Evolutionary conservation across 208 protist genomes (phyloP).

Genomic region (Leishmania gerbilli): DNA sequence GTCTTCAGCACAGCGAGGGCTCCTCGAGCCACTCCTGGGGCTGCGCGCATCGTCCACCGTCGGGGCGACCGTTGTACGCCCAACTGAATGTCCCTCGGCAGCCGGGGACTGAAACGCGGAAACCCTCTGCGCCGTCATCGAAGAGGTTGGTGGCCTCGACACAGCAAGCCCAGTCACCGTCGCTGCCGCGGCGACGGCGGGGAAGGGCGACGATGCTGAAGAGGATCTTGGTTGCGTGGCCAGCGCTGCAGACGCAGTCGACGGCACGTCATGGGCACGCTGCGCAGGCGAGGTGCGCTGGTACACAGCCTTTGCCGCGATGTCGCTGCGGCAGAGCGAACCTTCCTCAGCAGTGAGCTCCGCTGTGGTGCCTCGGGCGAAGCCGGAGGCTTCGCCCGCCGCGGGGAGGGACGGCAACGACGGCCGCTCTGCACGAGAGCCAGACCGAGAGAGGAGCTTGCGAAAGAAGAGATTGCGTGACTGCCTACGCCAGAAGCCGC

Average conservation of each 20-base stretch:
- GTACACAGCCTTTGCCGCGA: not conserved
- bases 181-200: not conserved
- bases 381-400: not conserved
- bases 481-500: not conserved
- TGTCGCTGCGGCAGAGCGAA: not conserved
- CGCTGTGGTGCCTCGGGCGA: not conserved
- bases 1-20: not conserved
- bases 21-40: not conserved
- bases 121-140: not conserved
- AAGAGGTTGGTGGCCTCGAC: not conserved
- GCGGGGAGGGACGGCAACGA: not conserved
- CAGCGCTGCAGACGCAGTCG: not conserved
- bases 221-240: not conserved
- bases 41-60: not conserved
- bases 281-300: not conserved
- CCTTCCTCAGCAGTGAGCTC: not conserved
- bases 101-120: not conserved
- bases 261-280: not conserved
- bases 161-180: not conserved
- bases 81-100: not conserved
- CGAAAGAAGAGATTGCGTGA: conserved; percentile 1
- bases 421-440: not conserved
- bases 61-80: not conserved
- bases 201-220: not conserved
- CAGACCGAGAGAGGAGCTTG: not conserved